phyloP scores from a whole-genome alignment of 306 rosid genomes.

The Malus fusca region DNA sequence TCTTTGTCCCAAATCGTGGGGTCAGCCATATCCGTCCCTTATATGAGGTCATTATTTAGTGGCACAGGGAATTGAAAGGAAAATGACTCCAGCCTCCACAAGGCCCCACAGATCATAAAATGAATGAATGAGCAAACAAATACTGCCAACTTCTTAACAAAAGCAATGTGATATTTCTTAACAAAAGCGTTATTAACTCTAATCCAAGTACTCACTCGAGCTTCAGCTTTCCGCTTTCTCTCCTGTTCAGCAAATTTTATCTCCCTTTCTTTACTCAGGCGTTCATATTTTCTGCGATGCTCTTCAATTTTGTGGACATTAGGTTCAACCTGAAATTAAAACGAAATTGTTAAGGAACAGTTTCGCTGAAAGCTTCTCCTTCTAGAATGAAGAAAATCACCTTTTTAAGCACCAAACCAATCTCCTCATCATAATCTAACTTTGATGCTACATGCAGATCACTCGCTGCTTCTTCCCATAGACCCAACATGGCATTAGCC shows the following conservation, averaged over 20 bases:
- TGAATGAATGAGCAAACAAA: not conserved
- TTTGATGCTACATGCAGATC: conserved; percentile 74
- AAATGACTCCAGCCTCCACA: not conserved
- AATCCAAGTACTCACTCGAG: conserved; percentile 29
- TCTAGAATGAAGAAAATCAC: conserved; percentile 23
- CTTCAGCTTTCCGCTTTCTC: conserved; percentile 41
- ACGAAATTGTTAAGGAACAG: conserved; percentile 11
- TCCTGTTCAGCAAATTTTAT: conserved; percentile 43
- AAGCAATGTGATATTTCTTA: not conserved
- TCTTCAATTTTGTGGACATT: conserved; percentile 66
- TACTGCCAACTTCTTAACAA: too few relatives aligned
- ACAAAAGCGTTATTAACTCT: not conserved
- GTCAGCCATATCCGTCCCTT: not conserved
- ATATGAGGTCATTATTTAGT: not conserved
- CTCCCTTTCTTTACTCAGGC: conserved; percentile 48
- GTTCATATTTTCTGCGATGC: conserved; percentile 68
- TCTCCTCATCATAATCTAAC: conserved; percentile 77
- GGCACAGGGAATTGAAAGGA: not conserved
- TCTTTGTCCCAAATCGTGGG: not conserved
- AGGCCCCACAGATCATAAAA: not conserved
- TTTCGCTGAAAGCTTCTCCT: not conserved
- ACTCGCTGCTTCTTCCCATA: conserved; percentile 61
- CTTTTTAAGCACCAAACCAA: conserved; percentile 52
- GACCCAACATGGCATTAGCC: conserved; percentile 73
- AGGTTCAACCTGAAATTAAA: conserved; percentile 55